Base-by-base conservation (phyloP, 2,329 filamentous ascomycete species). In the Helotiales sp. region DNA sequence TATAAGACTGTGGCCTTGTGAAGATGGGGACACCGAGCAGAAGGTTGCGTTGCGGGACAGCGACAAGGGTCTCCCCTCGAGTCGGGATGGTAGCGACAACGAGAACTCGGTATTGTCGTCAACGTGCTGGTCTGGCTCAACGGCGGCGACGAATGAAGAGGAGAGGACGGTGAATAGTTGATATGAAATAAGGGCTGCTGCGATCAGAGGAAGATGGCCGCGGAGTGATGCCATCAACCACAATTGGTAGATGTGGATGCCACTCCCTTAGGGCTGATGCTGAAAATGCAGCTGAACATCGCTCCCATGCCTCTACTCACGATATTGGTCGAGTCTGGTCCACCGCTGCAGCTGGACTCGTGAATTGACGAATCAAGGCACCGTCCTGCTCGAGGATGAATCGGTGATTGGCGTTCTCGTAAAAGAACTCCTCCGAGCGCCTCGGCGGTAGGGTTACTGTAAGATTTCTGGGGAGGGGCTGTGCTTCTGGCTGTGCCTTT, bases 291-390 rank as follows among this genome's bases (percentile, higher is more conserved):
- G 46, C 25, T 48, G 46, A 33, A 12, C 15, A 5, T 29, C 13
- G 42, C 25, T 9, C n/a, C 42, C 42, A 22, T 24, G 42, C 27
- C 42, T 22, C 13, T 46, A 24, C 13, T 46, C 7, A n/a, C n/a
- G n/a, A n/a, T n/a, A 47, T 29, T 33, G 47, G 36, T 34, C 50
- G 52, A 40, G 48, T 27, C 5, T 4, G 12, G 24, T 10, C 30
- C 31, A 27, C 25, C 47, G 42, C 52, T 31, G 47, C 52, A 40
- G 31, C n/a, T 22, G 31, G 40, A 13, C 53, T 58, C 55, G 55
- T 54, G 50, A 58, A 58, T 54, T 58, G 55, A 30, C 55, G 50
- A 58, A 58, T 44, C 19, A 46, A 3, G 17, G 17, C 2, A 17
- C 53, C 31, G 22, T 8, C 29, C 30, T 4, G 19, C 10, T 8